Base-by-base conservation (phyloP, 441 rosid genomes). In the Aquilaria agallochum region DNA sequence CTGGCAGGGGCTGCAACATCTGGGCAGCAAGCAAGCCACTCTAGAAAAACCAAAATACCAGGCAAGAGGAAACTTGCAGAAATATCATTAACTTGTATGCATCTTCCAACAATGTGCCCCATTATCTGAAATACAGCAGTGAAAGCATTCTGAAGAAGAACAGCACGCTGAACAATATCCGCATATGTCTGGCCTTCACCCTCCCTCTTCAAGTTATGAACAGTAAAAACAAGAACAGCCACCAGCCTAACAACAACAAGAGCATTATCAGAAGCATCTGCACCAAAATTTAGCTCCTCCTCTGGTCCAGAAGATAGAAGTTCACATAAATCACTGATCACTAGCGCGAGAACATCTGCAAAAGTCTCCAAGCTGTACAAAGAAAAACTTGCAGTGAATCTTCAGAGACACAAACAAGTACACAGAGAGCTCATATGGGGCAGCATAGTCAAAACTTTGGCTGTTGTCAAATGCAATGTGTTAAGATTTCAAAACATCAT, bases 1-100 rank as follows among this genome's bases (percentile, higher is more conserved):
- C 76, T 76, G 54, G 81, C 89, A 10, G 68, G 55, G 3, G 78
- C 36, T 50, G 91, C 89, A 67, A 86, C 60, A 63, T 89, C 99
- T 40, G 97, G 91, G 72, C 62, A 86, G 69, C 92, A 91, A 47
- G 97, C 96, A 81, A 91, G 66, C 97, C 99, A 95, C 71, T 95
- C 99, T 58, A 91, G 73, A 72, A 89, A 89, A 56, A 95, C 92
- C 50, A 95, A 72, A 64, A 89, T 74, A 40, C 96, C 90, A 56
- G 99, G 94, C 62, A 95, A 67, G 42, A 88, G 82, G 58, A 74
- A 88, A 82, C 96, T 95, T 27, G 87, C 75, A 46, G 87, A 83
- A 71, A 83, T 83, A 76, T 89, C 96, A 11, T 2, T 62, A 58
- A 91, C 79, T 63, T 83, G 86, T 31, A 62, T 76, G 52, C 95